phyloP scores from a whole-genome alignment of 495 filamentous ascomycete genomes.

The Schizothecium vesticola region DNA sequence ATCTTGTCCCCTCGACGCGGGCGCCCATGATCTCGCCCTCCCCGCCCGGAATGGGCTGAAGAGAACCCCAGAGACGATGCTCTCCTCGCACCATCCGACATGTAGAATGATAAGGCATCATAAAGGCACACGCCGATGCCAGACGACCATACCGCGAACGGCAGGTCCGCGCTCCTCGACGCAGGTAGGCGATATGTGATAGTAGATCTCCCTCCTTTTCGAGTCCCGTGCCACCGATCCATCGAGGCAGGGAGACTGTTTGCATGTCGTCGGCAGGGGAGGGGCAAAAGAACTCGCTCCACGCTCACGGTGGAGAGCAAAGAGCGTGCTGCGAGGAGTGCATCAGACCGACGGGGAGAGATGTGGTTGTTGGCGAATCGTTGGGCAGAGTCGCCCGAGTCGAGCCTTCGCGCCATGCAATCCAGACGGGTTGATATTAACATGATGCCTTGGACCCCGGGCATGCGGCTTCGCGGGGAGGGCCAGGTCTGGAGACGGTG shows the following conservation, averaged over 20 bases:
- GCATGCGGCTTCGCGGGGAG: conserved; percentile 9
- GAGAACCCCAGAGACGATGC: background rate
- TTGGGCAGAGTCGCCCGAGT: conserved; percentile 10
- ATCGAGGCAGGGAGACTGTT: background rate
- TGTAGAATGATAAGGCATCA: background rate
- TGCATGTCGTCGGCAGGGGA: conserved; percentile 1
- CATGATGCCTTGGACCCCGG: conserved; percentile 19
- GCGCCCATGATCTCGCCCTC: background rate
- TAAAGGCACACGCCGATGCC: conserved; percentile 4
- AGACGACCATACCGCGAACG: conserved; percentile 19
- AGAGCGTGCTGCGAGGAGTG: conserved; percentile 3
- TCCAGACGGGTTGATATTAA: conserved; percentile 28
- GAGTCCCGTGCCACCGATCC: conserved; percentile 9
- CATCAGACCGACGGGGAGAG: conserved; percentile 1
- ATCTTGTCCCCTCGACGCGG: background rate
- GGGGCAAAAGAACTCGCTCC: background rate
- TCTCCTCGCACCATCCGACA: background rate
- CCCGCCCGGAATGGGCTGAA: background rate
- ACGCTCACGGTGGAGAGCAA: background rate
- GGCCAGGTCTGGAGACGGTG: background rate
- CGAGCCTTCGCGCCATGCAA: conserved; percentile 17
- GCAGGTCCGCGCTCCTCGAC: conserved; percentile 16
- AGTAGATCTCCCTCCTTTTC: conserved; percentile 1
- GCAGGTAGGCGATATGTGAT: conserved; percentile 4
- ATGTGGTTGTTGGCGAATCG: conserved; percentile 11